Base-by-base conservation (phyloP, 495 filamentous ascomycete genomes). In the Annulohypoxylon bovei region DNA sequence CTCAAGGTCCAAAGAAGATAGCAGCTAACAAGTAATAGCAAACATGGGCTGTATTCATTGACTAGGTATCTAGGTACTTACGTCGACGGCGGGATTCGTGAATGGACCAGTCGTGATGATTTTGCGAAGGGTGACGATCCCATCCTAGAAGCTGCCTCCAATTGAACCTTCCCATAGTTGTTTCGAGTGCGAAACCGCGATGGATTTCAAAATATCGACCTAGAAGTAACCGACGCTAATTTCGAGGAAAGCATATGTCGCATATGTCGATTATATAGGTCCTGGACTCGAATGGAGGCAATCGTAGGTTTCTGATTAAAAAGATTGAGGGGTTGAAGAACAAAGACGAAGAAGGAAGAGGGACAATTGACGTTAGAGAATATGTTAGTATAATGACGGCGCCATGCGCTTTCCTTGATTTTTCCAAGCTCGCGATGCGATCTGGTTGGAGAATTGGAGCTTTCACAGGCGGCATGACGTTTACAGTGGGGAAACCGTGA, bases 101-200 rank as follows among this genome's bases (percentile, higher is more conserved):
- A 65, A 78, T 71, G 57, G 80, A 80, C 66, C 73, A 66, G 6
- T 82, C 76, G 68, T 74, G 76, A 61, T 81, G 76, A 27, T 66
- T 64, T 5, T 67, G 73, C 27, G 65, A 62, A 1, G 74, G 71
- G 42, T 81, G 79, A 60, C 68, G 71, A 65, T 83, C 81, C 81
- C 81, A 83, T 30, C 82, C 81, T 0, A 84, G 73, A 5, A 84
- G 62, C 18, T 73, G 73, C 53, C 73, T 67, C 81, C 77, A 84
- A 61, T 62, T 78, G 47, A 80, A 77, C 23, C 75, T 47, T 42
- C 46, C 72, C 75, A 77, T 77, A 11, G 7, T 65, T 44, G 4
- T 54, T 50, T 40, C 9, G 18, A 9, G 14, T 7, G n/a, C 33
- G 64, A 8, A 50, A 50, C 33, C 20, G 27, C 28, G 23, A 70